Conservation (phyloP, 805 yeast species). For the Barnettozyma vustinii region DNA sequence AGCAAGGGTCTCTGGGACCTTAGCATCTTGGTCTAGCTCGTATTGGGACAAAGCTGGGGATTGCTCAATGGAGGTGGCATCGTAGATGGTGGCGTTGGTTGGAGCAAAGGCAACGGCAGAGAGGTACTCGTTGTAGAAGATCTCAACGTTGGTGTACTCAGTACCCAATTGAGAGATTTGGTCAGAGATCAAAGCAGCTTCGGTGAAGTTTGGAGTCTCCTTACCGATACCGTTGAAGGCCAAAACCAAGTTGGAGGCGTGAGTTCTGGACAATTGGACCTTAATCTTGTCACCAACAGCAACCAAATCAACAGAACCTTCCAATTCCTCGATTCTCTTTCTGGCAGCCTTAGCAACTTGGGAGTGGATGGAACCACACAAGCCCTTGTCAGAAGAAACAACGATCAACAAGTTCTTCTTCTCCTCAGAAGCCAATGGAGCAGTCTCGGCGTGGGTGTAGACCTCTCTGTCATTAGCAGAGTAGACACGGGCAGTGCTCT, state of each 20-base stretch:
- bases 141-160: constrained; percentile 67
- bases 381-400: constrained; percentile 94
- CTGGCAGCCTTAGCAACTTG: constrained; percentile 89
- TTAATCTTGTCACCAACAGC: constrained; percentile 93
- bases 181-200: constrained; percentile 84
- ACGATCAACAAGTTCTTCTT: constrained; percentile 78
- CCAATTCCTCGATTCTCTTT: constrained; percentile 48
- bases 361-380: constrained; percentile 98
- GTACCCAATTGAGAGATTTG: constrained; percentile 59
- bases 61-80: constrained; percentile 64
- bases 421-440: constrained; percentile 40
- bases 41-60: constrained; percentile 84
- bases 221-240: constrained; percentile 91
- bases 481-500: constrained; percentile 81
- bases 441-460: constrained; percentile 76
- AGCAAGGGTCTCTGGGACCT: constrained; percentile 64
- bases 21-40: constrained; percentile 68
- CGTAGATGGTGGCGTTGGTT: constrained; percentile 56
- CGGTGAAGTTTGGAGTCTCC: constrained; percentile 91
- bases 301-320: constrained; percentile 68
- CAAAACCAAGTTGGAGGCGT: constrained; percentile 60
- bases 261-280: constrained; percentile 81
- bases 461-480: constrained; percentile 76
- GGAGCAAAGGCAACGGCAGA: constrained; percentile 92
- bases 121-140: constrained; percentile 82